Percentiles rank a stretch among this genome's conserved stretches.
These are phyloP conservation scores for Colletotrichum limetticola DNA, from an alignment of 2,329 filamentous ascomycete species.

Conservation along the genomic window DNA sequence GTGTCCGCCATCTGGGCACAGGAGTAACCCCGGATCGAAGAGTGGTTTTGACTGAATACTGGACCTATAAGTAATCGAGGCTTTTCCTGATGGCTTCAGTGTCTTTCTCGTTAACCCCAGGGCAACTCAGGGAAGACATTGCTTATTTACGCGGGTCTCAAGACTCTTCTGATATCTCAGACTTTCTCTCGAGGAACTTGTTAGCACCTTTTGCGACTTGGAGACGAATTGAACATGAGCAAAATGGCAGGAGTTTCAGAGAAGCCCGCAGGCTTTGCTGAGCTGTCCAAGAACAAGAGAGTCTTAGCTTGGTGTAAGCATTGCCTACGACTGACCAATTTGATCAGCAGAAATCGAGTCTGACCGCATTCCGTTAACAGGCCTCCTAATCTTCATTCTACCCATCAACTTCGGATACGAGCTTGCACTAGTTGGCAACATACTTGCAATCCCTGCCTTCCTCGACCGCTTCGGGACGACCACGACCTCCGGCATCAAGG, in stretches of 20 bases:
- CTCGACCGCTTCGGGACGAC: conserved; percentile 3
- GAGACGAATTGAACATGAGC: not conserved
- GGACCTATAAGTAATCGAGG: not conserved
- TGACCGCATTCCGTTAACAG: not conserved
- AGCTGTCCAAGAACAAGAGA: conserved; percentile 14
- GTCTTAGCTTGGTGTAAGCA: not conserved
- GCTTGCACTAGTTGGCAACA: conserved; percentile 13
- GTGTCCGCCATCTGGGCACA: not conserved
- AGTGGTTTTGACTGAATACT: not conserved
- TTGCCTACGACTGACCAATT: no score
- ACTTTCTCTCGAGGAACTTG: not conserved
- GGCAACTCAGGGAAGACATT: not conserved
- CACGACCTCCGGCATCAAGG: not conserved
- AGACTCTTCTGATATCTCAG: no score
- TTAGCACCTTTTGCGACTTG: not conserved
- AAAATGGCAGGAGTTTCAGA: not conserved
- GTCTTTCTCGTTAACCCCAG: not conserved
- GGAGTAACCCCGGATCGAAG: not conserved
- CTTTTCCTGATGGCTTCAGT: not conserved
- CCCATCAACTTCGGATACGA: conserved; percentile 28
- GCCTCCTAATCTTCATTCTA: conserved; percentile 21
- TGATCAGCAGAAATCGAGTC: not conserved
- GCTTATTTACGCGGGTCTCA: not conserved
- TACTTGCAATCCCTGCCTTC: conserved; percentile 2
- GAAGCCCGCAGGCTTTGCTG: conserved; percentile 8